These are phyloP conservation scores for Chlamydomonas reinhardtii DNA, from an alignment of 163 green algal species.

Conservation along the genomic window DNA sequence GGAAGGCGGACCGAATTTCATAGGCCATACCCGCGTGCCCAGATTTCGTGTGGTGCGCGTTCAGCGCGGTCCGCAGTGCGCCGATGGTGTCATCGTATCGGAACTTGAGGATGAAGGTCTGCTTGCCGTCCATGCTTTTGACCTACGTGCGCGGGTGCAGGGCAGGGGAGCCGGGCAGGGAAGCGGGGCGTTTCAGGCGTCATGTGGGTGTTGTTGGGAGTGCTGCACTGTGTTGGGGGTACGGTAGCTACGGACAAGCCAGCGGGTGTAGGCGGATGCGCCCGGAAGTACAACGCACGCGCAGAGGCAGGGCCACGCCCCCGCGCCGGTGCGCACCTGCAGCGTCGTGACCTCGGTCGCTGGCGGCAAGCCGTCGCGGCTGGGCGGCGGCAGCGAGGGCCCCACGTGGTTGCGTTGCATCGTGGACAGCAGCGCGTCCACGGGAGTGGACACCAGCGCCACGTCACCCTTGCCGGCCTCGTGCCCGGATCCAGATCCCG, in stretches of 20 bases:
- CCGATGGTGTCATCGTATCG: constrained; percentile 63
- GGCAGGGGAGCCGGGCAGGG: too few relatives aligned
- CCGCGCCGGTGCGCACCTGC: neutral
- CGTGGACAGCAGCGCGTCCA: constrained; percentile 62
- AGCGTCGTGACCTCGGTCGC: constrained; percentile 32
- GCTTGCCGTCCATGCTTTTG: constrained; percentile 69
- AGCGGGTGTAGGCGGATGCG: too few relatives aligned
- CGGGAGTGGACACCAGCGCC: constrained; percentile 47
- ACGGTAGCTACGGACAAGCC: too few relatives aligned
- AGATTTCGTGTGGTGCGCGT: constrained; percentile 52
- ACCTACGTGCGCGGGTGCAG: constrained; percentile 38
- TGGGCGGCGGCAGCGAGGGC: constrained; percentile 56
- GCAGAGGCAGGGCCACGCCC: too few relatives aligned
- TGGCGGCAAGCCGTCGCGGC: constrained; percentile 39
- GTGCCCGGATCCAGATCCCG: neutral
- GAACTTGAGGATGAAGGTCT: constrained; percentile 69
- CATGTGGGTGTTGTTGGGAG: too few relatives aligned
- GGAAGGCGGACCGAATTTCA: constrained; percentile 71
- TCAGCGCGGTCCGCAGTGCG: constrained; percentile 55
- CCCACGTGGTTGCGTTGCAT: constrained; percentile 61
- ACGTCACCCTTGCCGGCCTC: constrained; percentile 26
- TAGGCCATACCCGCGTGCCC: constrained; percentile 42
- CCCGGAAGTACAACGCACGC: too few relatives aligned
- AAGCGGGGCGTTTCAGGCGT: too few relatives aligned
- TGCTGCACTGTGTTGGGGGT: too few relatives aligned